Percentiles rank a stretch among this genome's conserved stretches.
phyloP scores from a whole-genome alignment of 2,329 filamentous ascomycete species.

The Sordariomycetes sp. region DNA sequence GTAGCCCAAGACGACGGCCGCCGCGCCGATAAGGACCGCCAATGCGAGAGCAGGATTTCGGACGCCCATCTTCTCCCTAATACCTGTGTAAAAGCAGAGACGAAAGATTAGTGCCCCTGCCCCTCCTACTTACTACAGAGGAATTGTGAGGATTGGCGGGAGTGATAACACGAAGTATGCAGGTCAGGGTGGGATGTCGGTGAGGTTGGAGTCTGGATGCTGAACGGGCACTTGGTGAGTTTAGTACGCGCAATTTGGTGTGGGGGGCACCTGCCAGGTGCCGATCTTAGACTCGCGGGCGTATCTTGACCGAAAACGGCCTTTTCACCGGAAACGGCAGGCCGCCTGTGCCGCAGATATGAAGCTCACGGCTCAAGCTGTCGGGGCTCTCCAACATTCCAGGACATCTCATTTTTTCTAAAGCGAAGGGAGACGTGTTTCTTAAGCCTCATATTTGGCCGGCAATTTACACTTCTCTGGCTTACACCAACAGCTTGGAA shows the following conservation, averaged over 20 bases:
- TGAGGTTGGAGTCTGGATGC: not conserved
- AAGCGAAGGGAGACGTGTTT: no score
- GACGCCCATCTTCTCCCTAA: not conserved
- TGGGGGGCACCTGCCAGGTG: not conserved
- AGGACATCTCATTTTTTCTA: no score
- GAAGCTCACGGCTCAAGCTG: no score
- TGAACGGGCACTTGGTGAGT: not conserved
- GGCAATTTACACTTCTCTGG: no score
- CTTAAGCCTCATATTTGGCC: no score
- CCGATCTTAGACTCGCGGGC: not conserved
- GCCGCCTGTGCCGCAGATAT: no score
- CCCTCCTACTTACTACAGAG: not conserved
- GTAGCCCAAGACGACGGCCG: not conserved
- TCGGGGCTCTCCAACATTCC: no score
- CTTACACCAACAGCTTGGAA: no score
- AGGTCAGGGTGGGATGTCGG: not conserved
- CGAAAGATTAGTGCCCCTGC: not conserved
- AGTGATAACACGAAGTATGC: conserved; percentile 1
- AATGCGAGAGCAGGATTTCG: not conserved
- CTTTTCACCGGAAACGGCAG: not conserved
- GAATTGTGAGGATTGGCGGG: not conserved
- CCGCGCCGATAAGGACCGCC: not conserved
- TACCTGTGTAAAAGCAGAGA: not conserved
- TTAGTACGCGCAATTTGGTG: no score
- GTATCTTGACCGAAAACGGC: not conserved